These are phyloP conservation scores for Delonix regia DNA, from an alignment of 306 rosid species.

Conservation along the genomic window DNA sequence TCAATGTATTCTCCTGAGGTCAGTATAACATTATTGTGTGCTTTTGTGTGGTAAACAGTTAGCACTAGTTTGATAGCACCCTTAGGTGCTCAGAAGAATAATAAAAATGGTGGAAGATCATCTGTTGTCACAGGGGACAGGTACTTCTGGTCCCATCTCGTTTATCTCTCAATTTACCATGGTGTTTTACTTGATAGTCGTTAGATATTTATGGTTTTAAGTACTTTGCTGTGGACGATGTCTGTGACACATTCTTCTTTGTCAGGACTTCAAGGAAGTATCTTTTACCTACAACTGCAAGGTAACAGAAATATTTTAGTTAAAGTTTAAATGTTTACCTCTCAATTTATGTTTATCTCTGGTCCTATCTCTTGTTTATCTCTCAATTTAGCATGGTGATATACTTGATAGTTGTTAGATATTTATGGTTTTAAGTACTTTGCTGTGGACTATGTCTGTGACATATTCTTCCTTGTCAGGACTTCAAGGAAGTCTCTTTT, in stretches of 20 bases:
- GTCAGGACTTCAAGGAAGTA: slow-evolving; percentile 55
- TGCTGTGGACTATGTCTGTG: slow-evolving; percentile 13
- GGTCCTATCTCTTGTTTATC: slow-evolving; percentile 27
- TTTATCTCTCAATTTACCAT: slow-evolving; percentile 18
- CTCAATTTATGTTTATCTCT: no score
- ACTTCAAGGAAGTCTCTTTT: slow-evolving; percentile 46
- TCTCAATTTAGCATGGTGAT: slow-evolving; percentile 6
- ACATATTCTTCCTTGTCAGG: slow-evolving; percentile 42
- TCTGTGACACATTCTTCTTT: slow-evolving; percentile 12
- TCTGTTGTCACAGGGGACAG: slow-evolving; percentile 56
- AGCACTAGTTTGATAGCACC: slow-evolving; percentile 43
- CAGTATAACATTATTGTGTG: slow-evolving; percentile 14
- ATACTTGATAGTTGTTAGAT: not conserved
- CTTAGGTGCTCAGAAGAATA: slow-evolving; percentile 48
- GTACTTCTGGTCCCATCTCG: slow-evolving; percentile 51
- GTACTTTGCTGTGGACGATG: slow-evolving; percentile 16
- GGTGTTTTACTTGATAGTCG: not conserved
- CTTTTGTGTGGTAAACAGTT: slow-evolving; percentile 10
- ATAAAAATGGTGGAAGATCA: slow-evolving; percentile 43
- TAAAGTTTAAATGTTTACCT: slow-evolving; percentile 22
- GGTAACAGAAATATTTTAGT: slow-evolving; percentile 44
- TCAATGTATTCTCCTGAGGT: slow-evolving; percentile 9
- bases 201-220: slow-evolving; percentile 7
- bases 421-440: slow-evolving; percentile 16
- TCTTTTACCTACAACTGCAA: slow-evolving; percentile 49